These are phyloP conservation scores for Fistulinella prunicolor DNA, from an alignment of 768 basidiomycete species.

Conservation along the genomic window DNA sequence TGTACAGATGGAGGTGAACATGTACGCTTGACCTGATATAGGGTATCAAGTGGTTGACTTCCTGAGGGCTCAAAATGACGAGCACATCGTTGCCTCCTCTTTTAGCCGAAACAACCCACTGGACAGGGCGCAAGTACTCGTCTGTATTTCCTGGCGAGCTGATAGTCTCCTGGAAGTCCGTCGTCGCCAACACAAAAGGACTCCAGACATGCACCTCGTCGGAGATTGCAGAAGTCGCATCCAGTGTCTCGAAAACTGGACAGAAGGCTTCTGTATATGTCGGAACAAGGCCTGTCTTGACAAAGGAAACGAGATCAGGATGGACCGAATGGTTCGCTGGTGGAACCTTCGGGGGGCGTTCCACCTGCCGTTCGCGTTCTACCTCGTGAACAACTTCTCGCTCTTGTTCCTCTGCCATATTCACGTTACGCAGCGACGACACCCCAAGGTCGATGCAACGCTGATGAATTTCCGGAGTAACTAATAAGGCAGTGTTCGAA, in stretches of 20 bases:
- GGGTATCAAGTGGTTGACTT: neutral
- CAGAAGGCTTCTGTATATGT: neutral
- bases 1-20: neutral
- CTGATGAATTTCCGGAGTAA: neutral
- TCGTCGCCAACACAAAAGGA: constrained; percentile 2
- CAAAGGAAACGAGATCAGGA: neutral
- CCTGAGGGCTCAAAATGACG: neutral
- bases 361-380: neutral
- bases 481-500: neutral
- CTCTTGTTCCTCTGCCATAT: neutral
- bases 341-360: neutral
- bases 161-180: constrained; percentile 2
- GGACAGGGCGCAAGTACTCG: constrained; percentile 9
- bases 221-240: neutral
- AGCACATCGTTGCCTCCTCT: neutral
- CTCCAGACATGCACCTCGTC: constrained; percentile 5
- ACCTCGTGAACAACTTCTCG: neutral
- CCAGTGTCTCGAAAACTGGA: constrained; percentile 1
- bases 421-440: neutral
- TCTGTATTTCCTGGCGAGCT: neutral
- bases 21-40: neutral
- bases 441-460: neutral
- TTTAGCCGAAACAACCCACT: constrained; percentile 3
- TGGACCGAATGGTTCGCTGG: neutral
- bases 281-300: neutral